Conservation (phyloP, 176 grass and related monocot genomes). For the Poa annua region DNA sequence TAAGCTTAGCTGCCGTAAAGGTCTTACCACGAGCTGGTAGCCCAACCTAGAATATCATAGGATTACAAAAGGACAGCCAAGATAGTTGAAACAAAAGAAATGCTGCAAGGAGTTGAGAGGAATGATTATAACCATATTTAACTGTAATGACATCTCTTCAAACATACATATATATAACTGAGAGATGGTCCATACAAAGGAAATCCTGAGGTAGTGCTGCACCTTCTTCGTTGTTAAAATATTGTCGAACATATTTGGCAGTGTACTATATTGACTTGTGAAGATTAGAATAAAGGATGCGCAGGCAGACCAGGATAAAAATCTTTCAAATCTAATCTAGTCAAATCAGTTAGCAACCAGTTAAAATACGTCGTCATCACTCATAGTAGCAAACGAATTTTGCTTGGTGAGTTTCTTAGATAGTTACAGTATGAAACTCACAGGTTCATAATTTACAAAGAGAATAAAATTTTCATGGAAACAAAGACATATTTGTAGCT, state of each 20-base stretch:
- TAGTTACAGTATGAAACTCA: background rate
- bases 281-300: conserved; percentile 33
- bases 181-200: background rate
- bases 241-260: conserved; percentile 1
- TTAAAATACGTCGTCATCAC: background rate
- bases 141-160: conserved; percentile 19
- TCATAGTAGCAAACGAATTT: conserved; percentile 2
- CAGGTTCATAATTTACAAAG: background rate
- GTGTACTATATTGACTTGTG: conserved; percentile 15
- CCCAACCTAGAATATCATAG: conserved; percentile 74
- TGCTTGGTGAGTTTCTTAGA: background rate
- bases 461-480: background rate
- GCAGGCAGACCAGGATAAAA: background rate
- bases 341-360: conserved; percentile 16
- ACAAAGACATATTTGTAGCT: conserved; percentile 8
- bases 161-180: background rate
- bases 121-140: conserved; percentile 12
- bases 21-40: conserved; percentile 97
- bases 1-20: conserved; percentile 96
- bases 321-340: background rate
- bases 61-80: conserved; percentile 28
- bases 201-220: background rate
- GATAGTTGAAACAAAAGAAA: conserved; percentile 32
- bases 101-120: conserved; percentile 24
- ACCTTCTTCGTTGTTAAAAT: conserved; percentile 5